Conservation (phyloP, 768 basidiomycete species). For the Cytidiella melzeri region DNA sequence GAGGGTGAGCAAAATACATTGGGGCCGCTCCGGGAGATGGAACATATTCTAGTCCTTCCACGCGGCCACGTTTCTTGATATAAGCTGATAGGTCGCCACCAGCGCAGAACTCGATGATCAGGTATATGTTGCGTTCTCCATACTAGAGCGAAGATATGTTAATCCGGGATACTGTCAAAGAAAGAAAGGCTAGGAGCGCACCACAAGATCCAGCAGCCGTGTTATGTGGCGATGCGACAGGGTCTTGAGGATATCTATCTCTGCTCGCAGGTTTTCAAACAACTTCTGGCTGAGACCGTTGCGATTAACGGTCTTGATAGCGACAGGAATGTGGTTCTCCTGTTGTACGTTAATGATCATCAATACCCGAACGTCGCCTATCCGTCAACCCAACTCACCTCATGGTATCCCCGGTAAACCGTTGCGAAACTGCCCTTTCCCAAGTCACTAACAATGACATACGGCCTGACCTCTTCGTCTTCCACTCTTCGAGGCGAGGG, state of each 20-base stretch:
- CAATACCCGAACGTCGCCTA: neutral
- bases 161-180: neutral
- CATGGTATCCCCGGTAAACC: conserved; percentile 91
- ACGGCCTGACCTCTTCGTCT: conserved; percentile 70
- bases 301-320: conserved; percentile 91
- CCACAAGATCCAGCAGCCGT: conserved; percentile 86
- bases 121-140: conserved; percentile 76
- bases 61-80: conserved; percentile 94
- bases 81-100: conserved; percentile 96
- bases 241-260: conserved; percentile 94
- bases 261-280: conserved; percentile 95
- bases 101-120: conserved; percentile 96
- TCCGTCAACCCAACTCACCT: conserved; percentile 40
- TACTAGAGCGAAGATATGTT: conserved; percentile 35
- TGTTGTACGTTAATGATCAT: conserved; percentile 25
- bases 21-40: conserved; percentile 63
- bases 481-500: conserved; percentile 28
- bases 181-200: conserved; percentile 30
- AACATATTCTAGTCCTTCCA: conserved; percentile 81
- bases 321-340: conserved; percentile 76
- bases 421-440: conserved; percentile 95
- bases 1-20: conserved; percentile 88
- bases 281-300: conserved; percentile 86
- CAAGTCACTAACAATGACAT: conserved; percentile 69
- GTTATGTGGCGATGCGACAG: conserved; percentile 93